Conservation (phyloP, 23 red algal species). For the Cyanidiococcus yangmingshanensis region DNA sequence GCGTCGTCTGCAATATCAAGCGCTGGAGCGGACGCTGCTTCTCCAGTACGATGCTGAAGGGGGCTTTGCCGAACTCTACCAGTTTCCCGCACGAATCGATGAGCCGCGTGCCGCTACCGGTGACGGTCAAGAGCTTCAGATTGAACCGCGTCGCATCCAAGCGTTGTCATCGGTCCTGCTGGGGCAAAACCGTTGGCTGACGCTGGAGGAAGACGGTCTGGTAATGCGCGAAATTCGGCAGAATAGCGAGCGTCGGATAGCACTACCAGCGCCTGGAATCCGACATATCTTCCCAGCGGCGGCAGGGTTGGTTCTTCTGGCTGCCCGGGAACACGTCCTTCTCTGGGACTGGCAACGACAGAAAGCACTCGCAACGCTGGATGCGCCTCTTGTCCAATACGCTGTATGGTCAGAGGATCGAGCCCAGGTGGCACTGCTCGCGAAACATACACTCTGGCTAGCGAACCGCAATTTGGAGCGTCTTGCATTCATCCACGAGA, state of each 20-base stretch:
- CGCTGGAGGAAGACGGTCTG: constrained; percentile 62
- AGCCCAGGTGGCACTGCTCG: constrained; percentile 68
- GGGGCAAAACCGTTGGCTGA: constrained; percentile 77
- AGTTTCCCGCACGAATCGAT: constrained; percentile 29
- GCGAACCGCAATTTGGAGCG: constrained; percentile 74
- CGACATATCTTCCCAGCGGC: constrained; percentile 67
- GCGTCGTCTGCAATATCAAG: constrained; percentile 68
- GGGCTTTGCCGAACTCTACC: constrained; percentile 71
- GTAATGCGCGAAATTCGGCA: constrained; percentile 73
- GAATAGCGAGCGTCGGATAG: constrained; percentile 61
- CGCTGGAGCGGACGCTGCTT: constrained; percentile 60
- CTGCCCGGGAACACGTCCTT: constrained; percentile 54
- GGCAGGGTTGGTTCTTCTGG: constrained; percentile 67
- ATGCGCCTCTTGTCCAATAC: constrained; percentile 52
- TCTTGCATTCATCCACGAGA: constrained; percentile 89
- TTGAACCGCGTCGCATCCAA: constrained; percentile 56
- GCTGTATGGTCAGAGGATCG: constrained; percentile 87
- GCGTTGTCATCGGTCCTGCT: constrained; percentile 77
- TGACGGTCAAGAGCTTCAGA: constrained; percentile 18
- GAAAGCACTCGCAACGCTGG: constrained; percentile 58
- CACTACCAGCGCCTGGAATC: constrained; percentile 56
- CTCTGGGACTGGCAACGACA: constrained; percentile 75
- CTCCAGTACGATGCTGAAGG: constrained; percentile 83
- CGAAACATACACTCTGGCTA: constrained; percentile 78
- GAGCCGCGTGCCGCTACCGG: constrained; percentile 28